These are phyloP conservation scores for Choanephora cucurbitarum DNA, from an alignment of 371 early-diverging fungal genomes.

Conservation along the genomic window DNA sequence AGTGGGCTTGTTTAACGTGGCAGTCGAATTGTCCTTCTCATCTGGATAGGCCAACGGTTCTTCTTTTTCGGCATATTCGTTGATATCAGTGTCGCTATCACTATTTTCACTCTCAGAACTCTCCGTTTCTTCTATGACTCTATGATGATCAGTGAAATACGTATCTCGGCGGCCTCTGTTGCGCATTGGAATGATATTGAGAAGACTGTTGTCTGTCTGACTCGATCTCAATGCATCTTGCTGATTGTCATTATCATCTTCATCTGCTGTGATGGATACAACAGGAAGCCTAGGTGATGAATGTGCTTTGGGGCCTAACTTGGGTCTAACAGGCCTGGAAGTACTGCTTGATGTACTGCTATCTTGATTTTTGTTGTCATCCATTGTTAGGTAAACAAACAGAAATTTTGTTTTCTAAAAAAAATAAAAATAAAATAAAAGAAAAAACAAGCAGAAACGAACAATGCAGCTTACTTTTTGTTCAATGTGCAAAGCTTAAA, in stretches of 20 bases:
- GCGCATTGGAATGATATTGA: background rate
- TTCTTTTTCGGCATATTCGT: background rate
- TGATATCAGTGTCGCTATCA: background rate
- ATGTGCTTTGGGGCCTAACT: background rate
- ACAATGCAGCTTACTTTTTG: too few species aligned
- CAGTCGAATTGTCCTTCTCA: background rate
- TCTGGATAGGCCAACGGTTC: background rate
- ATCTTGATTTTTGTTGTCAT: too few species aligned
- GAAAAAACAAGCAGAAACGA: too few species aligned
- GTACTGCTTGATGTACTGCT: too few species aligned
- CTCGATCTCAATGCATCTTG: too few species aligned
- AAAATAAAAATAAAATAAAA: too few species aligned
- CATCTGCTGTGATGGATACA: background rate
- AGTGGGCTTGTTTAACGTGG: background rate
- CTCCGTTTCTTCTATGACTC: background rate
- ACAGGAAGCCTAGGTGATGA: background rate
- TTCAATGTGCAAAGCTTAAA: too few species aligned
- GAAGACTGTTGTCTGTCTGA: background rate
- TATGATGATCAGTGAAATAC: background rate
- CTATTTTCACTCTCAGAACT: background rate
- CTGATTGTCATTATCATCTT: background rate
- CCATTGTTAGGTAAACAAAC: too few species aligned
- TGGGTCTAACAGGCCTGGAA: background rate
- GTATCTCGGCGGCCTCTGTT: background rate
- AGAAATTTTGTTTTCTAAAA: too few species aligned